phyloP scores from a whole-genome alignment of 176 grass and related monocot genomes.

The Hsuehochloa calcarea region DNA sequence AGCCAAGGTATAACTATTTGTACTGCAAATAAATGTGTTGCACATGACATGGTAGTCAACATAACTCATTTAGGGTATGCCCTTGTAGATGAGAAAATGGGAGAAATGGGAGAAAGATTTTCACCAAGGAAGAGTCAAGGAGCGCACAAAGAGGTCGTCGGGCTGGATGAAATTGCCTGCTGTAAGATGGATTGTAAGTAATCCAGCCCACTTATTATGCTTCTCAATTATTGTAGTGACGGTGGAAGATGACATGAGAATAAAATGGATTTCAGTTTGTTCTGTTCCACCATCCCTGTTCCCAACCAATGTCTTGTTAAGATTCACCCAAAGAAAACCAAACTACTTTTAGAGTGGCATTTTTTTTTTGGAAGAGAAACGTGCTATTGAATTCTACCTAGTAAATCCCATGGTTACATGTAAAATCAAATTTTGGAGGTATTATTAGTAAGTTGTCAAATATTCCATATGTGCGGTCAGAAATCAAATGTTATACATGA shows the following conservation, averaged over 20 bases:
- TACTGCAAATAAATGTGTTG: neutral
- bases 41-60: neutral
- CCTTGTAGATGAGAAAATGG: conserved; percentile 60
- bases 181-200: conserved; percentile 55
- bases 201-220: conserved; percentile 4
- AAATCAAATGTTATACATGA: neutral
- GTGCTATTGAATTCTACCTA: neutral
- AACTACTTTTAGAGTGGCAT: neutral
- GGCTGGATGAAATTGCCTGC: conserved; percentile 37
- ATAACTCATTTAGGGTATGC: conserved; percentile 15
- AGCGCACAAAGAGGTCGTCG: conserved; percentile 5
- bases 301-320: neutral
- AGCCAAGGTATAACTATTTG: conserved; percentile 53
- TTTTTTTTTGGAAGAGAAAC: neutral
- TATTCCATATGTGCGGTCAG: conserved; percentile 8
- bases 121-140: conserved; percentile 31
- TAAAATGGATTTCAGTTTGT: neutral
- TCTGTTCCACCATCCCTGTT: neutral
- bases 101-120: conserved; percentile 55
- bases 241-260: neutral
- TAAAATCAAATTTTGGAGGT: neutral
- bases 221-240: conserved; percentile 5
- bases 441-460: neutral
- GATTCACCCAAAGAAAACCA: neutral
- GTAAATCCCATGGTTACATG: neutral